Evolutionary conservation across 1,284 basidiomycete species (phyloP).

Genomic region (Trichosporon asahii): DNA sequence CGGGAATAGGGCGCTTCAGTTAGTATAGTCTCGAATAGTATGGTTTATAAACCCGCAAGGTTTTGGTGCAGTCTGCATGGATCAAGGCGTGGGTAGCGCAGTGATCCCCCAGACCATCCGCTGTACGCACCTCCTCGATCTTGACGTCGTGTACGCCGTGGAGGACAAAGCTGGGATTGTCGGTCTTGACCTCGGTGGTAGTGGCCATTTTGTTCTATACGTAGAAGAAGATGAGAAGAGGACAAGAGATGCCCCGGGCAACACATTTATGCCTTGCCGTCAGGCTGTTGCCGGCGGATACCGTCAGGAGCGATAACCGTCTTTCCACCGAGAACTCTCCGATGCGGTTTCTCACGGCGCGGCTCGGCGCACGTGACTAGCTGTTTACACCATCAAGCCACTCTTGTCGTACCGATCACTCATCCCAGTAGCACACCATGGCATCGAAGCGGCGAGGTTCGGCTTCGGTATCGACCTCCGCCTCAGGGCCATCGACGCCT

Average conservation of each 20-base stretch:
- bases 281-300: neutral
- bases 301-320: constrained; percentile 3
- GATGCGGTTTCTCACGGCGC: neutral
- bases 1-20: constrained; percentile 66
- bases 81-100: too few relatives aligned
- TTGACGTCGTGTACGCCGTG: constrained; percentile 49
- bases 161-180: constrained; percentile 50
- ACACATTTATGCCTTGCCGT: neutral
- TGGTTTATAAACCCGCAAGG: too few relatives aligned
- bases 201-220: neutral
- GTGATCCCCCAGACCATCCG: neutral
- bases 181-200: constrained; percentile 26
- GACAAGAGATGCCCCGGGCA: neutral
- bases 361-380: neutral
- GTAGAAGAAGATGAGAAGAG: constrained; percentile 2
- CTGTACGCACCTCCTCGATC: constrained; percentile 51
- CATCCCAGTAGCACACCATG: neutral
- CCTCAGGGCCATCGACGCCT: neutral
- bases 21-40: too few relatives aligned
- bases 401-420: neutral
- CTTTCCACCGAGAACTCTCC: constrained; percentile 1
- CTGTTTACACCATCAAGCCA: neutral
- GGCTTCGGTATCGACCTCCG: neutral
- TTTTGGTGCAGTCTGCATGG: too few relatives aligned
- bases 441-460: neutral